Conservation (phyloP, 2,329 filamentous ascomycete genomes). For the Nemania diffusa region DNA sequence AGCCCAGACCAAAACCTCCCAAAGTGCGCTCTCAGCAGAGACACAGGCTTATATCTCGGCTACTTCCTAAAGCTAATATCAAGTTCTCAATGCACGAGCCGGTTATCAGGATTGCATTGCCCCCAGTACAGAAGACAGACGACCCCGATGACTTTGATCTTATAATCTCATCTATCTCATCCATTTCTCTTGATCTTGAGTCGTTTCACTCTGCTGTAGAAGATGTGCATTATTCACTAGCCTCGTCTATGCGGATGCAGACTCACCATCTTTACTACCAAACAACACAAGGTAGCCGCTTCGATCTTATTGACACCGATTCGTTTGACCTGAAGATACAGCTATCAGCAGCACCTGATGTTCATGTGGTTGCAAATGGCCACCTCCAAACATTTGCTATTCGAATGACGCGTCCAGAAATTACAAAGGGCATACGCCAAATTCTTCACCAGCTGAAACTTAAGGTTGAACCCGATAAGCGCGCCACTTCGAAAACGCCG, state of each 20-base stretch:
- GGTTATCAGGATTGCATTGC: slow-evolving; percentile 88
- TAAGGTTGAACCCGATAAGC: slow-evolving; percentile 73
- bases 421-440: slow-evolving; percentile 89
- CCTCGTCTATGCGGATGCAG: slow-evolving; percentile 82
- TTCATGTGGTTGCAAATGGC: slow-evolving; percentile 82
- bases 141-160: slow-evolving; percentile 89
- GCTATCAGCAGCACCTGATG: slow-evolving; percentile 84
- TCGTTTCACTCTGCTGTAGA: slow-evolving; percentile 91
- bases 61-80: slow-evolving; percentile 91
- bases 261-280: slow-evolving; percentile 95
- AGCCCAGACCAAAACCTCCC: slow-evolving; percentile 60
- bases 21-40: slow-evolving; percentile 59
- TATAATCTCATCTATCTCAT: slow-evolving; percentile 94
- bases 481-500: slow-evolving; percentile 58
- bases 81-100: slow-evolving; percentile 98
- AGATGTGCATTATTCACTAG: slow-evolving; percentile 86
- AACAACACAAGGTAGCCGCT: slow-evolving; percentile 81
- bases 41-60: slow-evolving; percentile 82
- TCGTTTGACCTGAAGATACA: slow-evolving; percentile 88
- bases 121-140: slow-evolving; percentile 73
- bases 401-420: slow-evolving; percentile 90
- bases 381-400: slow-evolving; percentile 87
- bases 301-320: slow-evolving; percentile 89
- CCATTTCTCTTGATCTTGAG: slow-evolving; percentile 90
- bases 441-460: slow-evolving; percentile 86